Evolutionary conservation across 2,329 filamentous ascomycete genomes (phyloP).

Genomic region (Diaporthe sp.): DNA sequence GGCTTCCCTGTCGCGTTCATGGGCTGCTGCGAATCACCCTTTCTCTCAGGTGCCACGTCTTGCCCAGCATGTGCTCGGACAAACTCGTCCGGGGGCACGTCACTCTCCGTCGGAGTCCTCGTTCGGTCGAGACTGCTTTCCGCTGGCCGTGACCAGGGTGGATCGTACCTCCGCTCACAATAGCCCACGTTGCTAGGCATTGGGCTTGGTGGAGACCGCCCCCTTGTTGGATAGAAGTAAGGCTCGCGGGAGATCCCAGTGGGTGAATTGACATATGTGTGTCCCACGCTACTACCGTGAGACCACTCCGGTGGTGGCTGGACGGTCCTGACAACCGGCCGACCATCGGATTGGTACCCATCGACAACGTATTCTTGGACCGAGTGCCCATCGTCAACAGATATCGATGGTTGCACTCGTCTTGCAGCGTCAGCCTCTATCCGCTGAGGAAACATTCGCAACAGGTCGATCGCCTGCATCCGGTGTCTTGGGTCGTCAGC

Average conservation of each 20-base stretch:
- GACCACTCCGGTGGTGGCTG: conserved; percentile 61
- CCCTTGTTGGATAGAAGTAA: conserved; percentile 62
- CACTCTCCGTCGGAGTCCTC: conserved; percentile 54
- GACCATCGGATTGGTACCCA: conserved; percentile 50
- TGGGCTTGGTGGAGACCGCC: conserved; percentile 68
- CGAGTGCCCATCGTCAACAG: conserved; percentile 56
- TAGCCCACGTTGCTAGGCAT: conserved; percentile 59
- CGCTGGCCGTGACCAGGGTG: conserved; percentile 43
- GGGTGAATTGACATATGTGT: conserved; percentile 53
- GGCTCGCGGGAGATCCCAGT: conserved; percentile 56
- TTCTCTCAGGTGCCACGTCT: not conserved
- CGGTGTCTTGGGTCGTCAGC: conserved; percentile 80
- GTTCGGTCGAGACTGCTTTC: conserved; percentile 40
- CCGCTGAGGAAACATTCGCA: conserved; percentile 74
- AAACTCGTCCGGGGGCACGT: conserved; percentile 52
- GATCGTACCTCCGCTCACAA: conserved; percentile 49
- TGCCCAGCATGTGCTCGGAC: not conserved
- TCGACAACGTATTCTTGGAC: conserved; percentile 56
- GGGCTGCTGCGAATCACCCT: not conserved
- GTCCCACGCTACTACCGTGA: conserved; percentile 51
- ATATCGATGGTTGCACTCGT: conserved; percentile 51
- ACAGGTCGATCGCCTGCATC: conserved; percentile 78
- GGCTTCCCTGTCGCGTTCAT: not conserved
- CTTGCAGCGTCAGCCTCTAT: conserved; percentile 46
- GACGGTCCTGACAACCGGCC: conserved; percentile 55